Conservation (phyloP, 2,329 filamentous ascomycete species). For the Penicillium rolfsii region DNA sequence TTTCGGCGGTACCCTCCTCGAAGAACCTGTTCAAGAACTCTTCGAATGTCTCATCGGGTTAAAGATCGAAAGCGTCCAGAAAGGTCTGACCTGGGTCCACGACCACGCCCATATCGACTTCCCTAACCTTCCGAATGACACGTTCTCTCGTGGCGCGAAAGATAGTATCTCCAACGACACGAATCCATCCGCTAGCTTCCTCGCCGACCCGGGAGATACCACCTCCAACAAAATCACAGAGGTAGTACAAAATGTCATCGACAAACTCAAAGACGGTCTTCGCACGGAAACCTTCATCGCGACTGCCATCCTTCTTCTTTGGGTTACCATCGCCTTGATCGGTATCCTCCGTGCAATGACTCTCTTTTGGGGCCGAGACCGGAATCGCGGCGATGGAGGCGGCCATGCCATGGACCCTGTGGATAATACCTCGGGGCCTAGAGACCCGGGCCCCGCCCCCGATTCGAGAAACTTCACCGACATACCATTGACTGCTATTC, state of each 20-base stretch:
- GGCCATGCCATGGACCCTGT: slow-evolving; percentile 33
- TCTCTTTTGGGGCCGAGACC: slow-evolving; percentile 63
- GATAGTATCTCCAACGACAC: slow-evolving; percentile 55
- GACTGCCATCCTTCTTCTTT: slow-evolving; percentile 71
- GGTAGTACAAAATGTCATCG: slow-evolving; percentile 71
- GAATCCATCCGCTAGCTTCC: slow-evolving; percentile 66
- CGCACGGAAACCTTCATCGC: slow-evolving; percentile 80
- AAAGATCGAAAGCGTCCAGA: slow-evolving; percentile 82
- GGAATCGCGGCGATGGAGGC: slow-evolving; percentile 64
- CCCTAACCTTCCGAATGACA: slow-evolving; percentile 75
- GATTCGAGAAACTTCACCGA: slow-evolving; percentile 40
- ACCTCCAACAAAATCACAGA: slow-evolving; percentile 80
- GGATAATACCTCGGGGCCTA: slow-evolving; percentile 12
- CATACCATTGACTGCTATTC: slow-evolving; percentile 42
- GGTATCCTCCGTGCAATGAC: slow-evolving; percentile 70
- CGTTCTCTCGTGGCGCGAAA: slow-evolving; percentile 78
- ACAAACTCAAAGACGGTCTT: slow-evolving; percentile 69
- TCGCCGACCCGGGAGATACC: slow-evolving; percentile 72
- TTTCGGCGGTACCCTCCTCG: slow-evolving; percentile 80
- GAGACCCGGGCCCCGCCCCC: slow-evolving; percentile 10
- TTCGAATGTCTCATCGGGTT: slow-evolving; percentile 84
- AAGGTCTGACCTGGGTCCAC: slow-evolving; percentile 90
- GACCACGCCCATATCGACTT: slow-evolving; percentile 83
- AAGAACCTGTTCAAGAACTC: slow-evolving; percentile 76
- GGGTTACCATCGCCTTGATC: slow-evolving; percentile 74